Evolutionary conservation across 176 grass and related monocot species (phyloP).

Genomic region (Typha latifolia): DNA sequence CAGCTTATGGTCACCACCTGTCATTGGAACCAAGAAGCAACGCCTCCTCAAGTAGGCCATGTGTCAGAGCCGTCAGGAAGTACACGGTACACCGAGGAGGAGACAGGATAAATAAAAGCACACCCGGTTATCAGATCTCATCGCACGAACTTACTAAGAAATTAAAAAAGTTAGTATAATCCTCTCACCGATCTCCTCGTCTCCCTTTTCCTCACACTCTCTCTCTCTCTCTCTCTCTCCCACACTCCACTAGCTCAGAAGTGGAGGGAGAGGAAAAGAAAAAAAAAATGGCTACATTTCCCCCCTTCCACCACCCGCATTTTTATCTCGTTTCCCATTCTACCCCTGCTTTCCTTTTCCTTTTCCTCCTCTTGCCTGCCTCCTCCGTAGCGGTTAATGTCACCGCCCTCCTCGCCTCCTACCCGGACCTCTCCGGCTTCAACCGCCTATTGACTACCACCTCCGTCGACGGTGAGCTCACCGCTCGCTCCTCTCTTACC

Average conservation of each 20-base stretch:
- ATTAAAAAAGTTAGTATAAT: neutral
- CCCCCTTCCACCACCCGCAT: conserved; percentile 19
- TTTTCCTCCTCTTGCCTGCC: conserved; percentile 12
- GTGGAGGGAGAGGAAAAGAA: neutral
- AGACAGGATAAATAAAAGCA: neutral
- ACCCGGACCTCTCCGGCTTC: conserved; percentile 58
- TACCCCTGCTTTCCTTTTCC: conserved; percentile 3
- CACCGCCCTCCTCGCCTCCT: conserved; percentile 56
- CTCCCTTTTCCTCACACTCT: neutral
- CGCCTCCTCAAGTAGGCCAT: no score
- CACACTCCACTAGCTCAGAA: neutral
- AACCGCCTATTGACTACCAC: conserved; percentile 49
- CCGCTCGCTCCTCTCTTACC: conserved; percentile 61
- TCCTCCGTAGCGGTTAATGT: conserved; percentile 40
- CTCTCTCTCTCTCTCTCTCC: conserved; percentile 13
- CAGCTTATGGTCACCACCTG: no score
- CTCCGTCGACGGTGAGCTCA: conserved; percentile 51
- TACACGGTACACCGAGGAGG: no score
- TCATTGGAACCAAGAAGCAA: no score
- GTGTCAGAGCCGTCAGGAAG: no score
- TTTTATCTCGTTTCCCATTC: conserved; percentile 3
- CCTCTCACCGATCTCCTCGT: neutral
- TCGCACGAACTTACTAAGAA: neutral
- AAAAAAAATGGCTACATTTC: conserved; percentile 14
- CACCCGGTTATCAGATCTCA: neutral